Conservation (phyloP, 2,329 filamentous ascomycete genomes). For the Colletotrichum brevisporum region DNA sequence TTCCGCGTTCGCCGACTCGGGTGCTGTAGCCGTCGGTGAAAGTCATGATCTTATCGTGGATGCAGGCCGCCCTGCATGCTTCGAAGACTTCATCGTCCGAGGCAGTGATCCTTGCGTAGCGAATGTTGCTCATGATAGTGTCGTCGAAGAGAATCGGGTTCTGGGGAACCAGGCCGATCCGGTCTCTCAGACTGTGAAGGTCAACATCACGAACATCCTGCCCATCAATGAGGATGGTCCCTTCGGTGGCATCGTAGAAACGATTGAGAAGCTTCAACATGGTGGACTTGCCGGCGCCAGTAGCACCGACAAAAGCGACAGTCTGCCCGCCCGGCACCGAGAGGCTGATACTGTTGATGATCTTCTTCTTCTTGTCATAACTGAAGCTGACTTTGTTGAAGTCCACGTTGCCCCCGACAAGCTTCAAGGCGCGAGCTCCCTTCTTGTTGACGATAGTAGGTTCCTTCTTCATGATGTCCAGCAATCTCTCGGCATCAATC, state of each 20-base stretch:
- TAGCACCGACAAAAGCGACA: constrained; percentile 72
- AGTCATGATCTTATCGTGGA: constrained; percentile 70
- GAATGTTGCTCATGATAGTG: constrained; percentile 72
- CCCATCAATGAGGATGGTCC: constrained; percentile 68
- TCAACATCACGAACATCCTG: constrained; percentile 70
- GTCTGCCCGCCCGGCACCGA: constrained; percentile 66
- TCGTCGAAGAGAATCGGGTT: constrained; percentile 70
- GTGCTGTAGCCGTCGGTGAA: constrained; percentile 68
- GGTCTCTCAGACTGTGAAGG: constrained; percentile 64
- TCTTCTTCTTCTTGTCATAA: constrained; percentile 71
- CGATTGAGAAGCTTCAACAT: constrained; percentile 71
- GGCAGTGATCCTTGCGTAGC: constrained; percentile 68
- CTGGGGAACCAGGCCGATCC: constrained; percentile 71
- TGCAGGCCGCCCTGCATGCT: constrained; percentile 68
- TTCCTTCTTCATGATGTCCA: constrained; percentile 71
- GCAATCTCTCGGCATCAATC: constrained; percentile 69
- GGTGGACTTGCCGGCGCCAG: constrained; percentile 72
- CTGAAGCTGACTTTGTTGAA: constrained; percentile 71
- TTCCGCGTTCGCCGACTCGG: constrained; percentile 65
- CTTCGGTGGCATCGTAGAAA: constrained; percentile 70
- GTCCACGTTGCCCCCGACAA: constrained; percentile 66
- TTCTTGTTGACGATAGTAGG: constrained; percentile 68
- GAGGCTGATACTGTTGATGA: constrained; percentile 69
- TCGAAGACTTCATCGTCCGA: constrained; percentile 68
- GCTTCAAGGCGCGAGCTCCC: constrained; percentile 63